These are phyloP conservation scores for Eutypella sp. DNA, from an alignment of 2,329 filamentous ascomycete genomes.

Conservation along the genomic window DNA sequence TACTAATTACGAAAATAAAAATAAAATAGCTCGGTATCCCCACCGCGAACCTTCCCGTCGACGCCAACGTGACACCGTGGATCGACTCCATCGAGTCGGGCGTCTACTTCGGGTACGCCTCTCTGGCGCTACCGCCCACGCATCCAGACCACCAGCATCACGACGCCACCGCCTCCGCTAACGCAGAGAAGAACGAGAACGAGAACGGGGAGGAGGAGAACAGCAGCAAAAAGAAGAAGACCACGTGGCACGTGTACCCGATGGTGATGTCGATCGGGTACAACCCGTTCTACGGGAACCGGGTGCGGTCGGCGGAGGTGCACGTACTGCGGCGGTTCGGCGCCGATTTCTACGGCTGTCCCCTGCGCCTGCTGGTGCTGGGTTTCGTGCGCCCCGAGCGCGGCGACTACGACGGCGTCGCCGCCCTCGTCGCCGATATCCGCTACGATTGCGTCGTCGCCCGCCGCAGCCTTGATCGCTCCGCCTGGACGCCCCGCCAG, in stretches of 20 bases:
- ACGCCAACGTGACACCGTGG: slow-evolving; percentile 55
- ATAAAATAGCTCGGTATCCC: slow-evolving; percentile 76
- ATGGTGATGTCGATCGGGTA: slow-evolving; percentile 95
- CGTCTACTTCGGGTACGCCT: slow-evolving; percentile 91
- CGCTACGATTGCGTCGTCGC: slow-evolving; percentile 83
- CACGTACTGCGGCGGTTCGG: slow-evolving; percentile 77
- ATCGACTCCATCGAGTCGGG: slow-evolving; percentile 64
- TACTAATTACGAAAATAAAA: slow-evolving; percentile 3
- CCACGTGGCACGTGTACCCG: slow-evolving; percentile 54
- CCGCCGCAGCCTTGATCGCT: slow-evolving; percentile 62
- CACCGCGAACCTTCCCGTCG: slow-evolving; percentile 85
- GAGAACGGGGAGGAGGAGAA: slow-evolving; percentile 3
- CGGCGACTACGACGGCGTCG: slow-evolving; percentile 73
- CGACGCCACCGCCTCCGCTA: neutral
- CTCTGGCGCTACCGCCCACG: slow-evolving; percentile 54
- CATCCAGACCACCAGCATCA: slow-evolving; percentile 37
- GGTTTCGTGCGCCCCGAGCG: slow-evolving; percentile 87
- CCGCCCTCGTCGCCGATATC: slow-evolving; percentile 85
- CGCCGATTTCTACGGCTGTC: slow-evolving; percentile 78
- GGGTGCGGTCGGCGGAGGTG: slow-evolving; percentile 78
- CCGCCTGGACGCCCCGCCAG: slow-evolving; percentile 50
- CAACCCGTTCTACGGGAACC: slow-evolving; percentile 97
- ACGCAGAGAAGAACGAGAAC: neutral
- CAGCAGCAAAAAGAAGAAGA: neutral
- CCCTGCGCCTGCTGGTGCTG: slow-evolving; percentile 73